phyloP scores from a whole-genome alignment of 2,329 filamentous ascomycete species.

The Aspergillus phoenicis region DNA sequence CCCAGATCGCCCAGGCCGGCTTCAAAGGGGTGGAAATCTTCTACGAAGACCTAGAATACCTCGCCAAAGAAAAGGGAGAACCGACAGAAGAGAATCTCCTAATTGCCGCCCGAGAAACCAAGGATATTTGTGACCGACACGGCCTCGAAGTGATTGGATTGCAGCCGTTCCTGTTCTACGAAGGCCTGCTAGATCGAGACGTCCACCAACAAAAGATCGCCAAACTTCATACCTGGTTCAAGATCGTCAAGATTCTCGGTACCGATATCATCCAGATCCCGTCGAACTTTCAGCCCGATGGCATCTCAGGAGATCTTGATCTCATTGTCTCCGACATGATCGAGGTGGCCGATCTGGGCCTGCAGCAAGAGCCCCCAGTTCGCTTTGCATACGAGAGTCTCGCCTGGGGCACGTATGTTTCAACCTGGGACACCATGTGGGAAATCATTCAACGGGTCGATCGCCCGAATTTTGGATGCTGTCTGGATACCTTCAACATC shows the following conservation, averaged over 20 bases:
- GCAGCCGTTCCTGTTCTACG: conserved; percentile 77
- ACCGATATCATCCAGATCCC: conserved; percentile 75
- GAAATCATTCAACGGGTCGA: conserved; percentile 66
- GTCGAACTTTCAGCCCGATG: conserved; percentile 61
- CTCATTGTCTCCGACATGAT: conserved; percentile 64
- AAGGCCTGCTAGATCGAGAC: conserved; percentile 66
- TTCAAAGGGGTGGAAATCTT: conserved; percentile 75
- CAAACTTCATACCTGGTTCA: conserved; percentile 66
- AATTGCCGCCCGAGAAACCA: conserved; percentile 60
- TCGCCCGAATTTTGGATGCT: conserved; percentile 71
- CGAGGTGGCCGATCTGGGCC: conserved; percentile 68
- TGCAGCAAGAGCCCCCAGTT: conserved; percentile 57
- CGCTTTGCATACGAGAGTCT: conserved; percentile 73
- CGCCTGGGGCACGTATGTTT: conserved; percentile 68
- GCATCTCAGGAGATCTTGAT: conserved; percentile 52
- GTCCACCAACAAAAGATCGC: conserved; percentile 61
- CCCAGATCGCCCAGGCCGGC: conserved; percentile 65
- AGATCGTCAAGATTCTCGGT: conserved; percentile 62
- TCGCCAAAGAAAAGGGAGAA: conserved; percentile 52
- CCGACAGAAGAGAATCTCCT: conserved; percentile 53
- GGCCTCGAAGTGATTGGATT: conserved; percentile 52
- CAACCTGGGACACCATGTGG: conserved; percentile 73
- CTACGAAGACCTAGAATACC: conserved; percentile 73
- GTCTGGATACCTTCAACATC: conserved; percentile 77
- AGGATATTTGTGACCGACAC: conserved; percentile 44